These are phyloP conservation scores for Backusella mclennaniae DNA, from an alignment of 192 early-diverging fungal genomes.

Conservation along the genomic window DNA sequence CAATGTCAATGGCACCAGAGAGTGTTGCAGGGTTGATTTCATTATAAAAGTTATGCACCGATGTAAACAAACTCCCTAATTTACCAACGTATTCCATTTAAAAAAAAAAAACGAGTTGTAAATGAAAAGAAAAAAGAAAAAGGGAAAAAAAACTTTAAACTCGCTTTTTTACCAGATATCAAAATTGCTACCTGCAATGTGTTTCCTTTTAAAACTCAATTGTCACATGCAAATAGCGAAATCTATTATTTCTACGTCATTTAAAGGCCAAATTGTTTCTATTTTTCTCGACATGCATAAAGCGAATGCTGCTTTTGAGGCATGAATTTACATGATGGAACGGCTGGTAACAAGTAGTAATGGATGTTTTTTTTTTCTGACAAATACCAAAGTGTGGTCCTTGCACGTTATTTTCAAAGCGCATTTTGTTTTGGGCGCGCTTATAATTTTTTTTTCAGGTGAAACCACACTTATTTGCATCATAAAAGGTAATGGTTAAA, in stretches of 20 bases:
- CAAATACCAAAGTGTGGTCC: neutral
- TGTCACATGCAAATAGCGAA: neutral
- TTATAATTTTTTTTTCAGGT: neutral
- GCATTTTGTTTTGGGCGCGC: neutral
- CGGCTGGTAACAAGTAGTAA: neutral
- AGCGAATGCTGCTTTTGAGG: neutral
- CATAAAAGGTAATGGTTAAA: neutral
- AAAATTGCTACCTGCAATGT: too few relatives aligned
- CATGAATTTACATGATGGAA: neutral
- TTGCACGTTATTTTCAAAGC: neutral
- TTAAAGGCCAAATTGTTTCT: neutral
- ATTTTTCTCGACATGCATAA: neutral
- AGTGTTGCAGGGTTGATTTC: constrained; percentile 97
- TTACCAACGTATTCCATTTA: constrained; percentile 65
- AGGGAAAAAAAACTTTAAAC: neutral
- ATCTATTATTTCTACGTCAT: neutral
- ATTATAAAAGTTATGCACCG: constrained; percentile 91
- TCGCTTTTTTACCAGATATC: neutral
- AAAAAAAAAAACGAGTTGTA: neutral
- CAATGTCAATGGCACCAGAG: constrained; percentile 96
- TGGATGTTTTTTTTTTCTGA: neutral
- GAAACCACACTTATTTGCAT: neutral
- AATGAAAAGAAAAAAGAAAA: neutral
- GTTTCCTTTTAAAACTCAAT: neutral
- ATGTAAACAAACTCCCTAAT: constrained; percentile 59